A percentile compares a stretch with the other conserved stretches of the same genome.
Conservation (phyloP, 257 asterid genomes). For the Fraxinus anomala region DNA sequence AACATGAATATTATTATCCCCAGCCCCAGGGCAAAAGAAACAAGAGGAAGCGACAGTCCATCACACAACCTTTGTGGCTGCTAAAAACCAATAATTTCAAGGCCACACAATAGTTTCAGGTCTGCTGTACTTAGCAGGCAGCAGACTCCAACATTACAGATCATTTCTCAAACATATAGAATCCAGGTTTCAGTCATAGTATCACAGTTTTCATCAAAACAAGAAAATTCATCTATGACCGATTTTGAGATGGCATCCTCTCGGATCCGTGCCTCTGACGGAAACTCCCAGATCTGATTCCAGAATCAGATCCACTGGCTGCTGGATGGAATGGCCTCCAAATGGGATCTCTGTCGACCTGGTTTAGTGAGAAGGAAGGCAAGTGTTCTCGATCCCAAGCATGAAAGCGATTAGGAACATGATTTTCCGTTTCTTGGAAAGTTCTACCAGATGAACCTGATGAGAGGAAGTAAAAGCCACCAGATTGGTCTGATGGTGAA, state of each 20-base stretch:
- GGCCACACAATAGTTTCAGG: conserved; percentile 40
- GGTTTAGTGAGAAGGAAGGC: conserved; percentile 45
- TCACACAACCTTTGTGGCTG: conserved; percentile 50
- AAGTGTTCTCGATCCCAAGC: conserved; percentile 59
- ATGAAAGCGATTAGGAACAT: conserved; percentile 42
- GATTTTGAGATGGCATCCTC: conserved; percentile 68
- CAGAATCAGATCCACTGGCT: conserved; percentile 44
- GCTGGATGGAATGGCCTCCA: conserved; percentile 66
- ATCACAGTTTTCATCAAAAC: conserved; percentile 33
- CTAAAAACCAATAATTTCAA: conserved; percentile 36
- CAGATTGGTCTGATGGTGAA: conserved; percentile 54
- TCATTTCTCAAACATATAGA: conserved; percentile 54
- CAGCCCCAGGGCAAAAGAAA: conserved; percentile 37
- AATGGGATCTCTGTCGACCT: conserved; percentile 47
- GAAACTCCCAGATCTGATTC: conserved; percentile 45
- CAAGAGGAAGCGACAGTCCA: conserved; percentile 45
- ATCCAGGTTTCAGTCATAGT: conserved; percentile 41
- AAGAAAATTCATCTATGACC: conserved; percentile 42
- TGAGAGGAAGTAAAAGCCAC: conserved; percentile 51
- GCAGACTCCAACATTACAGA: conserved; percentile 37
- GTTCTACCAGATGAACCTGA: conserved; percentile 58
- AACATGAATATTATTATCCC: conserved; percentile 31
- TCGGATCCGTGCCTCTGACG: conserved; percentile 70
- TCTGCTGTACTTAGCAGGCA: conserved; percentile 31
- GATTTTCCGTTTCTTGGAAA: conserved; percentile 62